These are phyloP conservation scores for Mucor saturninus DNA, from an alignment of 371 early-diverging fungal genomes.

Conservation along the genomic window DNA sequence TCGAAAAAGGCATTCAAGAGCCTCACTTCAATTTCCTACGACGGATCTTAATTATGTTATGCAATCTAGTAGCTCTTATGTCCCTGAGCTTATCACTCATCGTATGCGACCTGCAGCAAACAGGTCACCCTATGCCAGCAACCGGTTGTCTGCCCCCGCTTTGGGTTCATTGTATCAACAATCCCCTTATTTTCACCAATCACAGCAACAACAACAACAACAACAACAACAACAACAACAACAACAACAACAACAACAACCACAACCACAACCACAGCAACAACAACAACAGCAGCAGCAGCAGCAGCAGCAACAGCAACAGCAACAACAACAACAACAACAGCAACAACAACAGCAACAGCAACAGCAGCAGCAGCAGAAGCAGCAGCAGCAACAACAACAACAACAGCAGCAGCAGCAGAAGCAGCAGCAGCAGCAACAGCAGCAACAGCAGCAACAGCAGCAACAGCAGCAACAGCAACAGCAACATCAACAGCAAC, in stretches of 20 bases:
- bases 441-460: slow-evolving; percentile 6
- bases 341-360: slow-evolving; percentile 13
- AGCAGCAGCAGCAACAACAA: slow-evolving; percentile 13
- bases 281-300: slow-evolving; percentile 16
- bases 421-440: slow-evolving; percentile 14
- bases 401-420: slow-evolving; percentile 13
- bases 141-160: slow-evolving; percentile 40
- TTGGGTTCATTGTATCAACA: slow-evolving; percentile 28
- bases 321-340: background rate
- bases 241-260: slow-evolving; percentile 11
- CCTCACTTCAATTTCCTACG: slow-evolving; percentile 16
- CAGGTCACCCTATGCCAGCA: slow-evolving; percentile 25
- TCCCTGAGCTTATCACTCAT: slow-evolving; percentile 8
- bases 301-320: background rate
- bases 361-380: slow-evolving; percentile 6
- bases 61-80: slow-evolving; percentile 11
- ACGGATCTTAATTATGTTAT: slow-evolving; percentile 15
- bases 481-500: slow-evolving; percentile 17
- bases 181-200: slow-evolving; percentile 25
- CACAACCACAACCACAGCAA: slow-evolving; percentile 12
- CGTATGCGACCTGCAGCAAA: slow-evolving; percentile 16
- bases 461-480: background rate
- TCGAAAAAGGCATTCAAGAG: slow-evolving; percentile 23
- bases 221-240: slow-evolving; percentile 9
- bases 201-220: slow-evolving; percentile 22